phyloP scores from a whole-genome alignment of 352 stramenopile species.

The Bremia lactucae region DNA sequence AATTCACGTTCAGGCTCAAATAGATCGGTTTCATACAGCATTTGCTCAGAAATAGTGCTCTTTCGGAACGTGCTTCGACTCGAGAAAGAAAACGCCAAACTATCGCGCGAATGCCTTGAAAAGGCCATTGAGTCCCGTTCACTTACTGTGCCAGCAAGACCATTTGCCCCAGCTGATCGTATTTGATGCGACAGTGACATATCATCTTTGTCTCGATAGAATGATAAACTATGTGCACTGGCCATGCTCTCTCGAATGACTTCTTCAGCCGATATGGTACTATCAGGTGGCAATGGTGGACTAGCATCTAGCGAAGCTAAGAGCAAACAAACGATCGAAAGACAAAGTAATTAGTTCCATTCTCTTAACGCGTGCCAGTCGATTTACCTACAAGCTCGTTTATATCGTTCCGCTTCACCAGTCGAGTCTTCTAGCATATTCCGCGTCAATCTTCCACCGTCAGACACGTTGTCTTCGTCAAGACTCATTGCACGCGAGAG shows the following conservation, averaged over 20 bases:
- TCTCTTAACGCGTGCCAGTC: neutral
- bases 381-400: conserved; percentile 32
- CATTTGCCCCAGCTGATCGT: conserved; percentile 16
- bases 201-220: conserved; percentile 67
- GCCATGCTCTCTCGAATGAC: conserved; percentile 80
- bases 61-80: conserved; percentile 69
- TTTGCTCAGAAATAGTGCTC: conserved; percentile 76
- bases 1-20: conserved; percentile 76
- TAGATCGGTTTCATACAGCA: conserved; percentile 73
- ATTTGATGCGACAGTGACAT: conserved; percentile 33
- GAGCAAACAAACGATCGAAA: conserved; percentile 3
- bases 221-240: conserved; percentile 56
- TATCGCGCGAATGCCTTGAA: conserved; percentile 29
- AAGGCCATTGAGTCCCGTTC: conserved; percentile 31
- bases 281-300: conserved; percentile 62
- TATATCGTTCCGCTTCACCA: conserved; percentile 17
- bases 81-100: conserved; percentile 58
- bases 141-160: conserved; percentile 4
- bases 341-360: conserved; percentile 1
- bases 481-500: conserved; percentile 6
- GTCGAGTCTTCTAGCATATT: conserved; percentile 35
- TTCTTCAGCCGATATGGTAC: conserved; percentile 77
- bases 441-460: conserved; percentile 24
- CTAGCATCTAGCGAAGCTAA: conserved; percentile 49
- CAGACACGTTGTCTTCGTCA: conserved; percentile 13